A percentile compares a stretch with the other conserved stretches of the same genome.
Evolutionary conservation across 331 rosid species (phyloP).

Genomic region (Arachis monticola): DNA sequence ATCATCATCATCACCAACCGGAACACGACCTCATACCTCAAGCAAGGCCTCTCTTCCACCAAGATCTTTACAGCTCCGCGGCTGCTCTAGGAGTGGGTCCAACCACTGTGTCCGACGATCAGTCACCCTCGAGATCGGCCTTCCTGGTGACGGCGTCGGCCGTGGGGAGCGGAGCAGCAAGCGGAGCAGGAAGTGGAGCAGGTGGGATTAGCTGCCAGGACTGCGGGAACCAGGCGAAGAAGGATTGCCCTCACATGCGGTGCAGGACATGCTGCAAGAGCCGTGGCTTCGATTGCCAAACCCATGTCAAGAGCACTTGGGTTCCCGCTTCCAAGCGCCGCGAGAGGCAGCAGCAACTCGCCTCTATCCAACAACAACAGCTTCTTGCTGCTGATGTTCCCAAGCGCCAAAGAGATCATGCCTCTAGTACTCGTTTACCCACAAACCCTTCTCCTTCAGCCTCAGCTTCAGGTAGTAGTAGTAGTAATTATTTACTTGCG

Average conservation of each 20-base stretch:
- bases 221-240: conserved; percentile 97
- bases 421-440: conserved; percentile 56
- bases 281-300: conserved; percentile 83
- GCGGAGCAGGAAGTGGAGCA: conserved; percentile 41
- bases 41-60: conserved; percentile 44
- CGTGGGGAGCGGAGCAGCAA: conserved; percentile 16
- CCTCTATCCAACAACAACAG: conserved; percentile 32
- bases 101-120: conserved; percentile 60
- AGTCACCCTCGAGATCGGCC: conserved; percentile 65
- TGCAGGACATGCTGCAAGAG: conserved; percentile 96
- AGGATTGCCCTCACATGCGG: conserved; percentile 82
- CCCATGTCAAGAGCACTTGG: conserved; percentile 94
- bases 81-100: conserved; percentile 74
- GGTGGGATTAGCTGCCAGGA: conserved; percentile 80
- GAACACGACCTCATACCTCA: conserved; percentile 34
- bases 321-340: conserved; percentile 87
- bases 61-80: conserved; percentile 73
- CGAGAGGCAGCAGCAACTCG: conserved; percentile 62
- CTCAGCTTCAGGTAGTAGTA: neutral
- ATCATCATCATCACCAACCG: conserved; percentile 47
- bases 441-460: conserved; percentile 53
- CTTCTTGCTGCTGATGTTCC: conserved; percentile 31
- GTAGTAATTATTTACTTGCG: neutral
- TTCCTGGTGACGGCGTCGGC: conserved; percentile 54
- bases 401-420: conserved; percentile 48